These are phyloP conservation scores for Turnera subulata DNA, from an alignment of 345 rosid genomes.

Conservation along the genomic window DNA sequence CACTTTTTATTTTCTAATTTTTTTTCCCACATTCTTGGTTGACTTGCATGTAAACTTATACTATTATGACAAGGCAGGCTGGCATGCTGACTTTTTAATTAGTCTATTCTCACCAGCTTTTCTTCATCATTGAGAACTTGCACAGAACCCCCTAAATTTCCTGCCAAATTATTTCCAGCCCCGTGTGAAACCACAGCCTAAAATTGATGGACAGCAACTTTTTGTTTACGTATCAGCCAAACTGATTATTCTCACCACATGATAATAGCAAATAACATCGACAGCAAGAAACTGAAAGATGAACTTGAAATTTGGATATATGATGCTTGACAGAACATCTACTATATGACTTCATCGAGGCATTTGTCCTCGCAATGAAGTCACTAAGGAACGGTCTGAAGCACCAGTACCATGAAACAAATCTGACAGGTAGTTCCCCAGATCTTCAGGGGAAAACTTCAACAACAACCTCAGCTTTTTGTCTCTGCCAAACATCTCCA, in stretches of 20 bases:
- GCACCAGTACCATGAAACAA: conserved; percentile 52
- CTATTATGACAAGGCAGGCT: no score
- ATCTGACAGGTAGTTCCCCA: conserved; percentile 63
- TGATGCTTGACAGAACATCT: background rate
- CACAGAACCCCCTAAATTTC: no score
- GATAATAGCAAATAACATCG: no score
- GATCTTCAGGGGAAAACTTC: conserved; percentile 54
- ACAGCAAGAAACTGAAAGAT: background rate
- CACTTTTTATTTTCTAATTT: background rate
- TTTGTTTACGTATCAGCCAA: no score
- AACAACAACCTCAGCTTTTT: conserved; percentile 33
- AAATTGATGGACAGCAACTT: no score
- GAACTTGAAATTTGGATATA: background rate
- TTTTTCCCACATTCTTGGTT: background rate
- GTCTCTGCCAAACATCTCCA: conserved; percentile 29
- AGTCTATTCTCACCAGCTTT: background rate
- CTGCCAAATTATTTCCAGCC: no score
- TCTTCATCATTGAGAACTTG: no score
- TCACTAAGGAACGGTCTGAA: conserved; percentile 26
- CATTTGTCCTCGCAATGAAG: conserved; percentile 1
- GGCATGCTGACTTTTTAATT: background rate
- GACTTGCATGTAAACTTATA: background rate
- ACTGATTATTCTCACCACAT: no score
- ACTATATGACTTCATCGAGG: background rate
- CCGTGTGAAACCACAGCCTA: no score